These are phyloP conservation scores for Tremellales sp. DNA, from an alignment of 1,284 basidiomycete genomes.

Conservation along the genomic window DNA sequence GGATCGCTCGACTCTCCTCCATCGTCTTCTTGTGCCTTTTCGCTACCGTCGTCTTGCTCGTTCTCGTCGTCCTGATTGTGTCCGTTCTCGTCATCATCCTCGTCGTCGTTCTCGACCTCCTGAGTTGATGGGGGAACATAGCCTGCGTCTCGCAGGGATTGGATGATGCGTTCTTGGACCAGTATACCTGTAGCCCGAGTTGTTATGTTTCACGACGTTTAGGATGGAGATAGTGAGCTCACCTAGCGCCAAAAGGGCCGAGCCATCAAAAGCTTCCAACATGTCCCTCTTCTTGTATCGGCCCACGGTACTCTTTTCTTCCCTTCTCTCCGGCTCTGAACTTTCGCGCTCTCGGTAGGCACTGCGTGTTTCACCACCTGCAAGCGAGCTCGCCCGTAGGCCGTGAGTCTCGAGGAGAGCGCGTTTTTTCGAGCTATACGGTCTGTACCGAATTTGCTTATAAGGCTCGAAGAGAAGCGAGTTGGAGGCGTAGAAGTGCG, in stretches of 20 bases:
- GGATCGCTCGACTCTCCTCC: neutral
- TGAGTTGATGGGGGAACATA: constrained; percentile 7
- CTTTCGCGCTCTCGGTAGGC: too few relatives aligned
- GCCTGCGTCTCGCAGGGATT: constrained; percentile 16
- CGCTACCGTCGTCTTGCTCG: constrained; percentile 6
- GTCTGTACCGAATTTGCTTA: constrained; percentile 4
- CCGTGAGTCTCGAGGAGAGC: too few relatives aligned
- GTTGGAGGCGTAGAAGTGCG: constrained; percentile 17
- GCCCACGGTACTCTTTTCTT: constrained; percentile 5
- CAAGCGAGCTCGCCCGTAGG: too few relatives aligned
- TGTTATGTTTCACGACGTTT: neutral
- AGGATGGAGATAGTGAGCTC: constrained; percentile 10
- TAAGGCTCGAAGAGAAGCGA: constrained; percentile 9
- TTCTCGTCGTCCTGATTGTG: neutral
- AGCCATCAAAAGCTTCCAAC: constrained; percentile 29
- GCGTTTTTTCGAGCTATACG: constrained; percentile 18
- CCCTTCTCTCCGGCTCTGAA: neutral
- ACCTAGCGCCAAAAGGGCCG: constrained; percentile 37
- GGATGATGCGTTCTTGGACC: constrained; percentile 24
- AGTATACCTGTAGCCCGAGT: constrained; percentile 20
- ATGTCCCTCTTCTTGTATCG: constrained; percentile 32
- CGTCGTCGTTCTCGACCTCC: neutral
- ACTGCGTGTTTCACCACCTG: too few relatives aligned
- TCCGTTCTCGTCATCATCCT: neutral
- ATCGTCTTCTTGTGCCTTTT: constrained; percentile 1